Conservation (phyloP, 2,329 filamentous ascomycete genomes). For the Aspergillus amoenus region DNA sequence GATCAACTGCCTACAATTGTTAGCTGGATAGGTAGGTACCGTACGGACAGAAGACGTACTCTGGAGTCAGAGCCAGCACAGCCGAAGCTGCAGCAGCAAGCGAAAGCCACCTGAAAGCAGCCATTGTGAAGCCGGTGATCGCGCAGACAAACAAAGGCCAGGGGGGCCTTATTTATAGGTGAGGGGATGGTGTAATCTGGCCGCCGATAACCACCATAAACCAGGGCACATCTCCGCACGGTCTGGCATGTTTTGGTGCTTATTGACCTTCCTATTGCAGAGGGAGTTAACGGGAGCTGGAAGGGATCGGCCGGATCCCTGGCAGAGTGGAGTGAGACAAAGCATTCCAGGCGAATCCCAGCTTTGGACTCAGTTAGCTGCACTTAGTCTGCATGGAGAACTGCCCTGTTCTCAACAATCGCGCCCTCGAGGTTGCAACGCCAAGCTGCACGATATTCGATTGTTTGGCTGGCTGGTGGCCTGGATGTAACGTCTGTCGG, state of each 20-base stretch:
- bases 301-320: not conserved
- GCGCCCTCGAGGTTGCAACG: slow-evolving; percentile 16
- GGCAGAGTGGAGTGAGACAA: not conserved
- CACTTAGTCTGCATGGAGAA: not conserved
- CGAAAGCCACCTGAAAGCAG: slow-evolving; percentile 24
- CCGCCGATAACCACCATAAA: slow-evolving; percentile 1
- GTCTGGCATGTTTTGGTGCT: not conserved
- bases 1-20: slow-evolving; percentile 32
- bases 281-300: not conserved
- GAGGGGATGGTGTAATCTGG: not conserved
- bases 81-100: slow-evolving; percentile 23
- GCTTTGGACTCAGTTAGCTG: not conserved
- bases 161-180: not conserved
- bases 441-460: slow-evolving; percentile 12
- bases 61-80: slow-evolving; percentile 28
- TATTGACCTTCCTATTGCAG: not conserved
- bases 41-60: slow-evolving; percentile 21
- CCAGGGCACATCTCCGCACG: not conserved
- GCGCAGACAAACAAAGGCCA: not conserved
- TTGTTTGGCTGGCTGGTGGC: not conserved
- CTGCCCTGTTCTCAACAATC: no score
- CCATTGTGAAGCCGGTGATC: slow-evolving; percentile 19
- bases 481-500: not conserved
- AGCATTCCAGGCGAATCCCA: slow-evolving; percentile 1
- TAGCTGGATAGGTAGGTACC: not conserved